Evolutionary conservation across 1,284 basidiomycete species (phyloP).

Genomic region (Sporisorium reilianum): DNA sequence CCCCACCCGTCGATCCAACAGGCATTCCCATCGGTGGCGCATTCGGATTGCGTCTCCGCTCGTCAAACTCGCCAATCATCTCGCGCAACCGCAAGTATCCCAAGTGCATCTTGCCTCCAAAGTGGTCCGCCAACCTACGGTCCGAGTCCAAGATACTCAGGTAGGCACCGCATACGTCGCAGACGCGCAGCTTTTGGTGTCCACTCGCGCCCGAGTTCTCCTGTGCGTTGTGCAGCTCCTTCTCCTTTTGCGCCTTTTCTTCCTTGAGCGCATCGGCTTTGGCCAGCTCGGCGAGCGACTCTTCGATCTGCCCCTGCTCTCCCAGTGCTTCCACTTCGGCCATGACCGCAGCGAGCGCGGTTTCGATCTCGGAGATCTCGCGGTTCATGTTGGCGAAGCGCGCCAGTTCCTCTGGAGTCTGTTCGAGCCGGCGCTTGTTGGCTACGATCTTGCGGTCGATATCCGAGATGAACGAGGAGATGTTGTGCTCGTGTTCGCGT

Average conservation of each 20-base stretch:
- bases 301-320: conserved; percentile 98
- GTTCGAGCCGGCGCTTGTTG: conserved; percentile 93
- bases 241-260: conserved; percentile 96
- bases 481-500: conserved; percentile 84
- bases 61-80: conserved; percentile 80
- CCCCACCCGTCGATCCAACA: conserved; percentile 4
- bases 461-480: conserved; percentile 95
- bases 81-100: conserved; percentile 98
- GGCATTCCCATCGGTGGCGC: conserved; percentile 44
- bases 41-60: conserved; percentile 40
- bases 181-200: conserved; percentile 98
- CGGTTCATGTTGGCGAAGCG: conserved; percentile 99
- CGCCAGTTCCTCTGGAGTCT: conserved; percentile 99
- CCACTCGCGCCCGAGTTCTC: conserved; percentile 98
- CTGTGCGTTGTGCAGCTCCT: conserved; percentile 93
- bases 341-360: conserved; percentile 97
- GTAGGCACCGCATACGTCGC: conserved; percentile 99
- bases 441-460: conserved; percentile 95
- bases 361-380: conserved; percentile 98
- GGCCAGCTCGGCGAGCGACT: conserved; percentile 95
- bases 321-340: conserved; percentile 96
- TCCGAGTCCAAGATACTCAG: conserved; percentile 97
- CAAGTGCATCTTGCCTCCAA: conserved; percentile 99
- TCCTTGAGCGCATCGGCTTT: conserved; percentile 97
- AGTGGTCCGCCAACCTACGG: conserved; percentile 97